Evolutionary conservation across 345 rosid species (phyloP).

Genomic region (Salix caprea): DNA sequence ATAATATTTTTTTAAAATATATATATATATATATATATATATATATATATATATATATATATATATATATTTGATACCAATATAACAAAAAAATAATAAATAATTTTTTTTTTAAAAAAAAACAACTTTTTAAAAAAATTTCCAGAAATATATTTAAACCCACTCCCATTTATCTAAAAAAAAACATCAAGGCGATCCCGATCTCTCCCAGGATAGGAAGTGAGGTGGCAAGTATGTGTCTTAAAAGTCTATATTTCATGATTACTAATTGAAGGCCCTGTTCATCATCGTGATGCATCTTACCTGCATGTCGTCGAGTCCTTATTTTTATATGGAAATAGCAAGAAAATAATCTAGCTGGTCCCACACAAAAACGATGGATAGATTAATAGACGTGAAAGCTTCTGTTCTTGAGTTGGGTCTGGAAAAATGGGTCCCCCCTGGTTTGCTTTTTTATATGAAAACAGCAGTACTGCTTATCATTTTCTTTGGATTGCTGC

Average conservation of each 20-base stretch:
- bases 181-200: neutral
- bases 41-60: no score
- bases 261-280: neutral
- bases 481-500: constrained; percentile 41
- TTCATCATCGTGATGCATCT: neutral
- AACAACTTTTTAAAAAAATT: no score
- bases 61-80: no score
- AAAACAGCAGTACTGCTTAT: constrained; percentile 13
- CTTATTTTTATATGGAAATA: neutral
- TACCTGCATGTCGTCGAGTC: neutral
- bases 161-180: neutral
- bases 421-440: constrained; percentile 16
- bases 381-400: neutral
- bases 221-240: neutral
- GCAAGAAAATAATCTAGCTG: neutral
- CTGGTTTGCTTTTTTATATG: constrained; percentile 15
- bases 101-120: no score
- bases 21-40: no score
- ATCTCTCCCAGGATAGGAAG: neutral
- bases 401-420: neutral
- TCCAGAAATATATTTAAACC: no score
- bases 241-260: neutral
- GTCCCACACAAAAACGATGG: neutral
- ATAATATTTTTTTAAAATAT: no score
- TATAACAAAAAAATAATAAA: no score